Evolutionary conservation across 73 alveolate genomes (phyloP).

Genomic region (Paramecium sonneborni): DNA sequence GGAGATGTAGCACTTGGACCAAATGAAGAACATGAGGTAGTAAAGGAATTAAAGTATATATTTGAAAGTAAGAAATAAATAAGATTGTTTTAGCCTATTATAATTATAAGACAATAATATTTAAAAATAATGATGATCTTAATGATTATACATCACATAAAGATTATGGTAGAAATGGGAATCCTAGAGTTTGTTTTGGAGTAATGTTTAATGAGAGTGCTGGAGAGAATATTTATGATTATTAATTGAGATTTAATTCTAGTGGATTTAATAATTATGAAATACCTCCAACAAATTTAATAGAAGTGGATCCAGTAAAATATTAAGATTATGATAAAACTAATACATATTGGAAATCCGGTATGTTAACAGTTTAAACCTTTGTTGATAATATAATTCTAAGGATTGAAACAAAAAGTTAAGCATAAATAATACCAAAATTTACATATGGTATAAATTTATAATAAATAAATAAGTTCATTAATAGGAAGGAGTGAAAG

Average conservation of each 20-base stretch:
- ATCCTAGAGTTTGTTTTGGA: constrained; percentile 19
- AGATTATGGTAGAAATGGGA: background rate
- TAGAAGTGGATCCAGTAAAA: constrained; percentile 11
- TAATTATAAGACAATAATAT: background rate
- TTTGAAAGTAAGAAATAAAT: background rate
- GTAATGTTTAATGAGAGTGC: background rate
- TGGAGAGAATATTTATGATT: background rate
- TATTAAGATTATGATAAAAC: background rate
- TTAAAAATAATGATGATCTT: background rate
- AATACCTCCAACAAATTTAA: background rate
- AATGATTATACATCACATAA: background rate
- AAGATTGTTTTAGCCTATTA: background rate
- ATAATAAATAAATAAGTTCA: background rate
- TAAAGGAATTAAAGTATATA: background rate
- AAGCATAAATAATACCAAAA: background rate
- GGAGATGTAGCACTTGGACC: constrained; percentile 50
- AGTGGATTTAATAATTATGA: background rate
- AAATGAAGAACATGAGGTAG: background rate
- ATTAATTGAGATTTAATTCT: constrained; percentile 23
- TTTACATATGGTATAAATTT: background rate
- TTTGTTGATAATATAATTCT: constrained; percentile 58
- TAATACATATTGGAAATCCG: background rate
- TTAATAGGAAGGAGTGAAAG: constrained; percentile 33
- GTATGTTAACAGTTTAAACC: constrained; percentile 29
- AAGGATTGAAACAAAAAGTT: background rate